Percentiles rank a stretch among this genome's conserved stretches.
These are phyloP conservation scores for Mycena filopes DNA, from an alignment of 768 basidiomycete species.

Conservation along the genomic window DNA sequence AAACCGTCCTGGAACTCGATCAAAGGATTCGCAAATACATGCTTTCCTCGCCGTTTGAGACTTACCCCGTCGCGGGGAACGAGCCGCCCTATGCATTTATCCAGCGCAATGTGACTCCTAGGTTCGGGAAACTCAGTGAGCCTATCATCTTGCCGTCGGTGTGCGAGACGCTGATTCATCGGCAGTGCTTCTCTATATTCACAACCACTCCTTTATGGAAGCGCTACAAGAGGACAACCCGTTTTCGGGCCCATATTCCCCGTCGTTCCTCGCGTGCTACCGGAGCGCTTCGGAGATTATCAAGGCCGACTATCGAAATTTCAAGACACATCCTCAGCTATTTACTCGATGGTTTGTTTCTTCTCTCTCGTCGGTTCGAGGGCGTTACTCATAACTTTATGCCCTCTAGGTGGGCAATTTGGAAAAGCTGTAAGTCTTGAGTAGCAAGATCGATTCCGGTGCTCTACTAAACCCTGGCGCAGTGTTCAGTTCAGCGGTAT, in stretches of 20 bases:
- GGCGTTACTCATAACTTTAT: constrained; percentile 44
- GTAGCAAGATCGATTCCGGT: not conserved
- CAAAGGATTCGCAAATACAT: constrained; percentile 44
- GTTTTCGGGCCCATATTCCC: constrained; percentile 56
- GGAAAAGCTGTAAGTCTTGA: constrained; percentile 42
- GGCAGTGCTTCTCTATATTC: constrained; percentile 56
- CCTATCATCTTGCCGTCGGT: not conserved
- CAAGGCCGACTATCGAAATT: constrained; percentile 39
- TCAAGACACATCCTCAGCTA: constrained; percentile 32
- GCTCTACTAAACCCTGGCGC: not conserved
- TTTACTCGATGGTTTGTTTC: constrained; percentile 33
- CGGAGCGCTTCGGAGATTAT: constrained; percentile 58
- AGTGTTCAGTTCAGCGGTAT: constrained; percentile 32
- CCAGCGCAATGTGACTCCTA: constrained; percentile 44
- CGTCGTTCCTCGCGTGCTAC: constrained; percentile 61
- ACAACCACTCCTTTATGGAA: constrained; percentile 57
- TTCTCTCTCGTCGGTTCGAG: constrained; percentile 38
- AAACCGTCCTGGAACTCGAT: constrained; percentile 54
- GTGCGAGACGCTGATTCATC: constrained; percentile 1
- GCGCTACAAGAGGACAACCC: constrained; percentile 57
- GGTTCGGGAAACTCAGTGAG: constrained; percentile 43
- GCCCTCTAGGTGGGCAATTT: constrained; percentile 55
- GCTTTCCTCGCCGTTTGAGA: constrained; percentile 15
- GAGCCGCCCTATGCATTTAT: constrained; percentile 45
- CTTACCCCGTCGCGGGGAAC: constrained; percentile 41